Evolutionary conservation across 805 yeast genomes (phyloP), one percentile per base, ranked within the genome.

Genomic region (Scheffersomyces coipomensis): DNA sequence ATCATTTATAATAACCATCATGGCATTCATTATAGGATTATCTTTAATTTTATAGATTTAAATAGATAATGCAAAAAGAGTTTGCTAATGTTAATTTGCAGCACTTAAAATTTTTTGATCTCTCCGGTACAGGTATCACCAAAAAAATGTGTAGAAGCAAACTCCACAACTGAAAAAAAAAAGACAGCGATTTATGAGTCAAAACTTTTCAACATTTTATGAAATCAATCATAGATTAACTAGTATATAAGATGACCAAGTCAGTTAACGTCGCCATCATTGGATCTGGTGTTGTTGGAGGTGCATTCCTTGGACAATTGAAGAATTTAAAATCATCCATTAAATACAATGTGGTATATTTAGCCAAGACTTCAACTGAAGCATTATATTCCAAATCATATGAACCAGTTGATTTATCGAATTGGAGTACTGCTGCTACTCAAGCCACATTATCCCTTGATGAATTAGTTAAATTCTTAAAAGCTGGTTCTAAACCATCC

Each of bases 251-350:
- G 25, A 60, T 56, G 62, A 34, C 44, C 35, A 64, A 51, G 54
- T 64, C 73, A 30, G 73, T 70, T 29, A 67, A 70, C 47, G 64
- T 70, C 30, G 75, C 75, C 31, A 68, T 70, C 37, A 67, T 64
- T 44, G 88, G 89, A 39, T 83, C 97, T 39, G 99, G 99, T 55
- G 93, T 91, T 37, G 98, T 93, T 45, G 99, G 99, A 44, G 76
- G 93, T 19, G 87, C 96, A 37, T 88, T 89, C 70, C 71, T 93
- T 62, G 78, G 76, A 64, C 99, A 91, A 69, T 77, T 91, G 56
- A 71, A 76, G 38, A 68, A 71, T 42, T 64, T 87, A 47, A 76
- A 78, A 49, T 62, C 83, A n/a, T 39, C 79, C 18, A 79, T 86
- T 53, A 66, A 71, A 25, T 88, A 83, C 71, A 85, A 88, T 51